A percentile compares a stretch with the other conserved stretches of the same genome.
phyloP scores from a whole-genome alignment of 2,329 filamentous ascomycete genomes.

The Colletotrichum aenigma region DNA sequence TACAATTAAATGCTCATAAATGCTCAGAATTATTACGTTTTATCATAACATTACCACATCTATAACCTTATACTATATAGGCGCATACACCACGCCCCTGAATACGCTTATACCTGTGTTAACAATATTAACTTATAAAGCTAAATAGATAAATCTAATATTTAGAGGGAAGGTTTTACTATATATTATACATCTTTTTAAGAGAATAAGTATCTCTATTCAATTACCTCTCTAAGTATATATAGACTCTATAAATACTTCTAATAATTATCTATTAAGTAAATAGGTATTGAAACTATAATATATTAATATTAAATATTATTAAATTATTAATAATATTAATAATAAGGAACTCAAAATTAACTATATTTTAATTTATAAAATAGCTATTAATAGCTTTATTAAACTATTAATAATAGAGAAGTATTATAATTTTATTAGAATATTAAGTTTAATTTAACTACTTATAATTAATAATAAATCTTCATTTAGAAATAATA shows the following conservation, averaged over 20 bases:
- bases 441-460: background rate
- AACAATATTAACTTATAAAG: background rate
- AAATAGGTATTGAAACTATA: background rate
- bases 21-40: too few relatives aligned
- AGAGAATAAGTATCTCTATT: too few relatives aligned
- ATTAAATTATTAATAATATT: background rate
- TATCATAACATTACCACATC: too few relatives aligned
- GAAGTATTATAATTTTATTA: background rate
- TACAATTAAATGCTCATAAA: too few relatives aligned
- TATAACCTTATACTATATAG: too few relatives aligned
- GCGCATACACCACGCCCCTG: too few relatives aligned
- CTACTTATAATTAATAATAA: background rate
- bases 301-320: background rate
- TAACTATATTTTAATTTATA: background rate
- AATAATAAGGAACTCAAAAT: background rate
- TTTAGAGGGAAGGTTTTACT: too few relatives aligned
- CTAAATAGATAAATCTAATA: background rate
- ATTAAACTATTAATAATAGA: background rate
- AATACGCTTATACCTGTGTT: too few relatives aligned
- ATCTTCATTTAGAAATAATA: background rate
- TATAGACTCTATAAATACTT: too few relatives aligned
- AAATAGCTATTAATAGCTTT: background rate
- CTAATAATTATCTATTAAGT: too few relatives aligned
- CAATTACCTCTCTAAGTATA: too few relatives aligned
- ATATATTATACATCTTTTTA: background rate